A percentile compares a stretch with the other conserved stretches of the same genome.
Evolutionary conservation across 768 basidiomycete species (phyloP).

Genomic region (Porpolomopsis calyptriformis): DNA sequence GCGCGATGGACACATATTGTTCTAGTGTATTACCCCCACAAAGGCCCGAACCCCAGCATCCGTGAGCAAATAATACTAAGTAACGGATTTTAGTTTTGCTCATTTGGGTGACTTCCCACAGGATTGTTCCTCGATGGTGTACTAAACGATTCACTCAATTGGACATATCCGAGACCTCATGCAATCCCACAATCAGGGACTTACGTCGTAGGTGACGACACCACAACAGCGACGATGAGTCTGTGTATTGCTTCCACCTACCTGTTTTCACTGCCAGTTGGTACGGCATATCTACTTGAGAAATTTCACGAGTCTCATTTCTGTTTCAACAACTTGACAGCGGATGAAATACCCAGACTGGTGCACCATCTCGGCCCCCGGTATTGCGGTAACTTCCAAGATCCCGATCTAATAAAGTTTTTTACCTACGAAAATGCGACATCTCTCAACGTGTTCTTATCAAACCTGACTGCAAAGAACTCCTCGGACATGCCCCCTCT

Average conservation of each 20-base stretch:
- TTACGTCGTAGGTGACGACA: conserved; percentile 49
- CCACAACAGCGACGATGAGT: conserved; percentile 33
- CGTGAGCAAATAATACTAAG: conserved; percentile 32
- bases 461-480: conserved; percentile 31
- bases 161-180: conserved; percentile 51
- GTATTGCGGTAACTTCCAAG: conserved; percentile 69
- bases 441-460: conserved; percentile 70
- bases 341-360: conserved; percentile 61
- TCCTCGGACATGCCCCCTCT: conserved; percentile 24
- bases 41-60: conserved; percentile 43
- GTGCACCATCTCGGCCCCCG: conserved; percentile 76
- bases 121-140: conserved; percentile 70
- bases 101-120: conserved; percentile 17
- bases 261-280: conserved; percentile 46
- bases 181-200: conserved; percentile 23
- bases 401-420: conserved; percentile 56
- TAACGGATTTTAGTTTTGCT: not conserved
- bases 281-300: conserved; percentile 23
- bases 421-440: conserved; percentile 80
- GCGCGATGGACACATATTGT: conserved; percentile 65
- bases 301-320: not conserved
- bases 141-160: conserved; percentile 50
- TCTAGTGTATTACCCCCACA: conserved; percentile 55
- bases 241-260: conserved; percentile 66
- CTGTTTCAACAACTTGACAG: conserved; percentile 30